phyloP scores from a whole-genome alignment of 192 early-diverging fungal genomes.

The Haplosporangium gracile region DNA sequence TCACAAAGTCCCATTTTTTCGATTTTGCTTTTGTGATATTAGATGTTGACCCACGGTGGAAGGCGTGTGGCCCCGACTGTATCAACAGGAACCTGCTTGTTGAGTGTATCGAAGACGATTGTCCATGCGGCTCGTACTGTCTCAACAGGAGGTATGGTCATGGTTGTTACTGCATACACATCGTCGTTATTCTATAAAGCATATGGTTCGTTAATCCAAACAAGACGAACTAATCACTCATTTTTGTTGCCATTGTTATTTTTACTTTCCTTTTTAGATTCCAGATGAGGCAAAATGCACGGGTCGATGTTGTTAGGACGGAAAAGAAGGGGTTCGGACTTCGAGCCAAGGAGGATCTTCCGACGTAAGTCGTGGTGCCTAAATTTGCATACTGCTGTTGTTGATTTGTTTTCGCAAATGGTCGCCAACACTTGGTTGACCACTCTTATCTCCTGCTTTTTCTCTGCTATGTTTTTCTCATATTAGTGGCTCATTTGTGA shows the following conservation, averaged over 20 bases:
- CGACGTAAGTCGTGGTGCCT: conserved; percentile 64
- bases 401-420: background rate
- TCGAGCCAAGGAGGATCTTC: conserved; percentile 73
- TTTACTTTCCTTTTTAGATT: conserved; percentile 67
- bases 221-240: background rate
- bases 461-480: conserved; percentile 16
- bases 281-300: conserved; percentile 86
- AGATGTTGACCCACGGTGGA: conserved; percentile 61
- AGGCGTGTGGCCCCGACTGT: conserved; percentile 94
- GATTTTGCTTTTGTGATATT: background rate
- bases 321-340: conserved; percentile 96
- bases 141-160: conserved; percentile 80
- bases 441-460: background rate
- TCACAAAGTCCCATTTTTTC: too few relatives aligned
- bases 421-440: background rate
- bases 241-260: conserved; percentile 6
- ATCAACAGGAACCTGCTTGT: conserved; percentile 94
- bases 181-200: background rate
- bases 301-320: conserved; percentile 89
- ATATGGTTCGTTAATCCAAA: background rate
- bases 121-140: conserved; percentile 90
- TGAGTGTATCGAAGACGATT: conserved; percentile 92
- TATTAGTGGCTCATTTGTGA: conserved; percentile 86
- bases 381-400: background rate
- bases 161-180: background rate